Evolutionary conservation across 192 early-diverging fungal genomes (phyloP).

Genomic region (Coemansia asiatica): DNA sequence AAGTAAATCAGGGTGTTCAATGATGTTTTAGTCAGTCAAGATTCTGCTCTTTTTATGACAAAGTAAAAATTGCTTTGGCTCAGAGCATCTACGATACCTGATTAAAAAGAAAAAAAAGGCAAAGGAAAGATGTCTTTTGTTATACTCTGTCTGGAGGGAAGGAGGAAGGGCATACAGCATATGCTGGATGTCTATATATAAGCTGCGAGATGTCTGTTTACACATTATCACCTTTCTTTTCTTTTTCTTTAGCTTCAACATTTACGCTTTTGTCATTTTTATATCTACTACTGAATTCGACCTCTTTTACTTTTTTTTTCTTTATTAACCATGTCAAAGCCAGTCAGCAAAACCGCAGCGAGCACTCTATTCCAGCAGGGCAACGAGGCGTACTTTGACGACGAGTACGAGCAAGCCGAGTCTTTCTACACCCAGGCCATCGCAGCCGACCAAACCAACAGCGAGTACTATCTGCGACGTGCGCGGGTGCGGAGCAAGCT

Average conservation of each 20-base stretch:
- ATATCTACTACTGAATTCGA: neutral
- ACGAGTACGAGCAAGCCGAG: conserved; percentile 74
- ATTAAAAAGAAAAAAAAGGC: neutral
- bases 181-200: neutral
- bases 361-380: conserved; percentile 55
- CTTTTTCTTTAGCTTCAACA: too few relatives aligned
- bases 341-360: conserved; percentile 31
- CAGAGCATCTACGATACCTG: too few relatives aligned
- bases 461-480: conserved; percentile 70
- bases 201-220: neutral
- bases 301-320: neutral
- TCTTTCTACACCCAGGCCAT: conserved; percentile 69
- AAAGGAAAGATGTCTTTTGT: neutral
- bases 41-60: too few relatives aligned
- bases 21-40: too few relatives aligned
- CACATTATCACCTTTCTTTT: neutral
- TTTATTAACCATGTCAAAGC: conserved; percentile 12
- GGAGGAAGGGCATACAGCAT: too few relatives aligned
- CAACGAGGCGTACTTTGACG: conserved; percentile 76
- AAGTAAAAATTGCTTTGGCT: too few relatives aligned
- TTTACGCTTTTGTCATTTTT: conserved; percentile 7
- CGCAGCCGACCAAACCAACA: conserved; percentile 56
- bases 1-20: too few relatives aligned
- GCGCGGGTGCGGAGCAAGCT: conserved; percentile 67
- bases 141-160: too few relatives aligned